Evolutionary conservation across 305 asterid species (phyloP).

Genomic region (Fraxinus angustifolia): DNA sequence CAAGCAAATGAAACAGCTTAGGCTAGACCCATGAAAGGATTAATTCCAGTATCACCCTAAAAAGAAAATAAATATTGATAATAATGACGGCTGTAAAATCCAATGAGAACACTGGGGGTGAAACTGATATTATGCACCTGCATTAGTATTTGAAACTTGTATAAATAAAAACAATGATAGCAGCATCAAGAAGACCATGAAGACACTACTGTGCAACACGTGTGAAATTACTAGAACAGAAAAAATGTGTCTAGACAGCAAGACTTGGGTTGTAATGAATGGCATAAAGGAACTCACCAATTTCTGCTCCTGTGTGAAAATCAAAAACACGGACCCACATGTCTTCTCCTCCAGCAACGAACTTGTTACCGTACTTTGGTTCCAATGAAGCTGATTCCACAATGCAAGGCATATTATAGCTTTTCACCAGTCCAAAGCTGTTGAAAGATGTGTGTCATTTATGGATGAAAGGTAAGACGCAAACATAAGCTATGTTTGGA

Average conservation of each 20-base stretch:
- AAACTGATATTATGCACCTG: not conserved
- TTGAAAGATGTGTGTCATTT: constrained; percentile 12
- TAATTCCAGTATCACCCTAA: not conserved
- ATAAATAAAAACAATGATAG: not conserved
- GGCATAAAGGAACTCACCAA: constrained; percentile 43
- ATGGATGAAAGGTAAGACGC: not conserved
- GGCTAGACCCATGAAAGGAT: not conserved
- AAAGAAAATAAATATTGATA: not conserved
- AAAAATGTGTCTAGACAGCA: not conserved
- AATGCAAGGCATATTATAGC: constrained; percentile 81
- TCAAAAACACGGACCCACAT: constrained; percentile 91
- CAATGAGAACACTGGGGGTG: not conserved
- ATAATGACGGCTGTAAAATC: not conserved
- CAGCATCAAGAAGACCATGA: not conserved
- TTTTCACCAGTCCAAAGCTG: constrained; percentile 93
- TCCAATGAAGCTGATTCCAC: constrained; percentile 94
- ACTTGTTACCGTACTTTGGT: constrained; percentile 81
- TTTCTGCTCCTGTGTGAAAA: constrained; percentile 79
- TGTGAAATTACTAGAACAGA: not conserved
- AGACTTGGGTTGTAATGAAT: not conserved
- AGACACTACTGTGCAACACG: not conserved
- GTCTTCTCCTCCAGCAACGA: constrained; percentile 97
- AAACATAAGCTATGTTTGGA: not conserved
- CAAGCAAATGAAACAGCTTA: not conserved
- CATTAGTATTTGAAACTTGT: not conserved